These are phyloP conservation scores for Heterobasidion occidentale DNA, from an alignment of 1,284 basidiomycete genomes.

Conservation along the genomic window DNA sequence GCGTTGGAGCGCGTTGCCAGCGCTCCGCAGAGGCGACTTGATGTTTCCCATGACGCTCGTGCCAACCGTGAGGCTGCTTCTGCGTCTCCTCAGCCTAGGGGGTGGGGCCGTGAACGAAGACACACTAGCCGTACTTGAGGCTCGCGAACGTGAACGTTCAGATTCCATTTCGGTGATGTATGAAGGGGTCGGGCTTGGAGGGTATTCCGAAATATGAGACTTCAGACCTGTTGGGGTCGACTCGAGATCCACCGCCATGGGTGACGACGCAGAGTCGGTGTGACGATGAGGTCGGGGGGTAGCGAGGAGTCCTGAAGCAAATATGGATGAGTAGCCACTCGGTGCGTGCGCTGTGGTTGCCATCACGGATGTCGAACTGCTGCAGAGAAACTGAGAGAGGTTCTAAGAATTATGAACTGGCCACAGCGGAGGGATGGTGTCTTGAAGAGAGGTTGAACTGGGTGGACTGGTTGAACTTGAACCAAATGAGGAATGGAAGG, in stretches of 20 bases:
- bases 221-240: conserved; percentile 9
- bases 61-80: conserved; percentile 44
- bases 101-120: conserved; percentile 6
- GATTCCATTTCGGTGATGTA: conserved; percentile 3
- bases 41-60: conserved; percentile 39
- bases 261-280: background rate
- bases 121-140: conserved; percentile 11
- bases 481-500: background rate
- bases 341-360: background rate
- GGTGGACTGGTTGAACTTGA: background rate
- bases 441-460: background rate
- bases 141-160: conserved; percentile 7
- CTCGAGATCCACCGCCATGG: conserved; percentile 7
- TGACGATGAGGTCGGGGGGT: conserved; percentile 7
- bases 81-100: conserved; percentile 36
- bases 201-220: background rate
- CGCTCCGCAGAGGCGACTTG: conserved; percentile 41
- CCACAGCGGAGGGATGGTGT: background rate
- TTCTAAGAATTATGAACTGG: background rate
- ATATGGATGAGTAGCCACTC: conserved; percentile 13
- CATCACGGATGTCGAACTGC: background rate
- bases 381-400: background rate
- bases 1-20: conserved; percentile 36
- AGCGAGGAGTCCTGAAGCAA: conserved; percentile 13
- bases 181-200: background rate